Evolutionary conservation across 225 moss, liverwort and hornwort species (phyloP).

Genomic region (Marchantia polymorpha): DNA sequence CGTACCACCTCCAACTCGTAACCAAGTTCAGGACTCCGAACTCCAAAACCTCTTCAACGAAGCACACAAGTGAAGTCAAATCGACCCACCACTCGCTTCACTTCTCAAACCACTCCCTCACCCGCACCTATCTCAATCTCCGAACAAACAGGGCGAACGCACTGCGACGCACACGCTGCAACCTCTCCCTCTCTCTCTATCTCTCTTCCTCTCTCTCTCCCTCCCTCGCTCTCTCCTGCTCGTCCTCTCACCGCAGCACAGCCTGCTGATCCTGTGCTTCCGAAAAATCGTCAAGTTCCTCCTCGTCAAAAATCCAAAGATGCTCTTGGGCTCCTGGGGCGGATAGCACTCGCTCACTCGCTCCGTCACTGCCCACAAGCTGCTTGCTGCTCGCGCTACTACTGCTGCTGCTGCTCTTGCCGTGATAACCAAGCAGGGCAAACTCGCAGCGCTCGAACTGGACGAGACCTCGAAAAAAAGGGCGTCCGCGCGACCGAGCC

Average conservation of each 20-base stretch:
- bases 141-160: conserved; percentile 19
- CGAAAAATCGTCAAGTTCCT: neutral
- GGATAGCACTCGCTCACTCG: neutral
- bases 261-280: neutral
- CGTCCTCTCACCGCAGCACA: neutral
- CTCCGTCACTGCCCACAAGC: neutral
- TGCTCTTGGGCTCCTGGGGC: neutral
- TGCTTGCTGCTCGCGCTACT: neutral
- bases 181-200: neutral
- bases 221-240: neutral
- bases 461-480: neutral
- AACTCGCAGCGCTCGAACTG: neutral
- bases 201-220: too few species aligned
- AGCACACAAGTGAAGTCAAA: neutral
- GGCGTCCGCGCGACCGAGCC: neutral
- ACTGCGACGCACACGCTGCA: neutral
- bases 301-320: neutral
- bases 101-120: conserved; percentile 13
- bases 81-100: neutral
- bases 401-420: neutral
- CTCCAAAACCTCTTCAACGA: neutral
- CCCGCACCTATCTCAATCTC: conserved; percentile 16
- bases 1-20: neutral
- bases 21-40: neutral
- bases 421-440: neutral